These are phyloP conservation scores for Cercophora samala DNA, from an alignment of 495 filamentous ascomycete genomes.

Conservation along the genomic window DNA sequence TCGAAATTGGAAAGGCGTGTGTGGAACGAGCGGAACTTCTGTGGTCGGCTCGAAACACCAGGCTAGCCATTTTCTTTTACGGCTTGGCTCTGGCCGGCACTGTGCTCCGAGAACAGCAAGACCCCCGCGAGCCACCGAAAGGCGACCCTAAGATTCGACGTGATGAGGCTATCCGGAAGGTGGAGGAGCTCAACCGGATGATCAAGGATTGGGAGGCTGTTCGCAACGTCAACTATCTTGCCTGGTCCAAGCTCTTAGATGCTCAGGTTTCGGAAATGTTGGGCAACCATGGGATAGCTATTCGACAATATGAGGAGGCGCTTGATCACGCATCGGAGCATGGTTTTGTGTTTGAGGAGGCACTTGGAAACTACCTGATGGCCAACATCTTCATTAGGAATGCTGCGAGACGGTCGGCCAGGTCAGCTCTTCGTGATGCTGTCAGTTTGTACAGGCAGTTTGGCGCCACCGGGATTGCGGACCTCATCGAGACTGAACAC, in stretches of 20 bases:
- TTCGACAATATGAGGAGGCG: conserved; percentile 68
- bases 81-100: conserved; percentile 64
- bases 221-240: conserved; percentile 74
- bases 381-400: conserved; percentile 71
- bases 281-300: conserved; percentile 57
- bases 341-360: conserved; percentile 75
- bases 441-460: conserved; percentile 70
- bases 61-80: conserved; percentile 64
- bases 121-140: conserved; percentile 47
- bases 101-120: conserved; percentile 55
- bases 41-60: conserved; percentile 69
- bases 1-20: conserved; percentile 63
- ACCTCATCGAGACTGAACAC: conserved; percentile 66
- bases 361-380: conserved; percentile 71
- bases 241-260: conserved; percentile 71
- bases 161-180: conserved; percentile 52
- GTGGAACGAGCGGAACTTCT: conserved; percentile 56
- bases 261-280: conserved; percentile 67
- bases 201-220: conserved; percentile 66
- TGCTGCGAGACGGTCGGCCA: conserved; percentile 68
- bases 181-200: conserved; percentile 53
- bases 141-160: conserved; percentile 51
- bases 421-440: conserved; percentile 66
- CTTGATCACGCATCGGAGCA: conserved; percentile 78
- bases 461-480: conserved; percentile 70